Base-by-base conservation (phyloP, 306 rosid genomes). In the Argentina anserina region DNA sequence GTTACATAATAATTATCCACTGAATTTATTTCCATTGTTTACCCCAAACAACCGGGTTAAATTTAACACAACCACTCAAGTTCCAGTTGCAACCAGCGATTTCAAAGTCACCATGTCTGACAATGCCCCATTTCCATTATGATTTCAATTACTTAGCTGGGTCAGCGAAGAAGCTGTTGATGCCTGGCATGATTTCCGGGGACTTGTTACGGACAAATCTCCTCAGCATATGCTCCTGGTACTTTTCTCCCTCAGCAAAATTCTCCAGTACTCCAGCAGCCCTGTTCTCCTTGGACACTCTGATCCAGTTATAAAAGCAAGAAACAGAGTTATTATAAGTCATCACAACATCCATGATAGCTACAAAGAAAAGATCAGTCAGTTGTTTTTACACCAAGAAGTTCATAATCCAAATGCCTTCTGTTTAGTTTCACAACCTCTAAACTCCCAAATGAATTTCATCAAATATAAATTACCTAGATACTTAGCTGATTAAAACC, bases 211-310 rank as follows among this genome's bases (percentile, higher is more conserved):
- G 93, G 9, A 81, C 87, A 67, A 49, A 87, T 76, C 82, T 93
- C 83, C 98, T 85, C 66, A 90, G 20, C 37, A 69, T 74, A 81
- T 93, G 92, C 80, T 93, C 97, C 0, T 87, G 1, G 21, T 90
- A 93, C 82, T 82, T 87, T 80, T 93, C 89, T 75, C 93, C 98
- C 84, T 90, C 98, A 3, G 79, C 79, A 21, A 80, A 84, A 83
- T 93, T 93, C 1, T 90, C 98, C 87, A 90, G 69, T 71, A 93
- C 85, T 76, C 99, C 99, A 1, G 99, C 99, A 23, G 94, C 79
- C 66, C 99, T 87, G 20, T 7, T 25, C 90, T 85, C 90, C 84
- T 94, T 94, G 90, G 0, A 84, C 73, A 94, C 93, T 75, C 99
- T 94, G 81, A 58, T 37, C 26, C 34, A 21, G 10, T 29, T 21